Conservation (phyloP, 1,284 basidiomycete genomes). For the Kwoniella shivajii region DNA sequence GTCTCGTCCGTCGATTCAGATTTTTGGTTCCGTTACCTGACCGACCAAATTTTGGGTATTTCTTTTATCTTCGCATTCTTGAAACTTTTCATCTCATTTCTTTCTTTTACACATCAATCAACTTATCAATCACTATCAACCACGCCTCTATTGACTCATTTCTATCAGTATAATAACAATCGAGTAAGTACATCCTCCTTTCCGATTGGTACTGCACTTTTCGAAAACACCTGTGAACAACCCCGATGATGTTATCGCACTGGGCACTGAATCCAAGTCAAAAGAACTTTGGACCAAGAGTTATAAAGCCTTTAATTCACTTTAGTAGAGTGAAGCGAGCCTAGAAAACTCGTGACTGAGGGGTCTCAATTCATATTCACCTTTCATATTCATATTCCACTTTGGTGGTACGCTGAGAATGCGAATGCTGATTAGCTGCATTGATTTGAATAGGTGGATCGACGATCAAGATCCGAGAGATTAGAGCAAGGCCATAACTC, state of each 20-base stretch:
- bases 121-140: too few species aligned
- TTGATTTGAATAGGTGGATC: background rate
- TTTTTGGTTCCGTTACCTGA: too few species aligned
- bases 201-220: too few species aligned
- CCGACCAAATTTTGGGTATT: too few species aligned
- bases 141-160: too few species aligned
- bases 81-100: too few species aligned
- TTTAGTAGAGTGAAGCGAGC: conserved; percentile 55
- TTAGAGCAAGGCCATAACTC: background rate
- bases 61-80: too few species aligned
- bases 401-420: background rate
- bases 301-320: conserved; percentile 50
- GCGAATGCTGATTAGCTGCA: background rate
- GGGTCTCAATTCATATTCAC: conserved; percentile 11
- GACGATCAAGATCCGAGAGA: background rate
- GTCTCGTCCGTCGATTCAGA: too few species aligned
- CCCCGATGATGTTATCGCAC: conserved; percentile 51
- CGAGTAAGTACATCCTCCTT: too few species aligned
- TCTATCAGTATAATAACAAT: too few species aligned
- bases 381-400: background rate
- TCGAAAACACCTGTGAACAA: too few species aligned
- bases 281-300: conserved; percentile 29
- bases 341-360: conserved; percentile 59
- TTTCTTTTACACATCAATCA: too few species aligned
- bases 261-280: conserved; percentile 51